A percentile compares a stretch with the other conserved stretches of the same genome.
Conservation (phyloP, 805 yeast species). For the Candida cerambycidarum region DNA sequence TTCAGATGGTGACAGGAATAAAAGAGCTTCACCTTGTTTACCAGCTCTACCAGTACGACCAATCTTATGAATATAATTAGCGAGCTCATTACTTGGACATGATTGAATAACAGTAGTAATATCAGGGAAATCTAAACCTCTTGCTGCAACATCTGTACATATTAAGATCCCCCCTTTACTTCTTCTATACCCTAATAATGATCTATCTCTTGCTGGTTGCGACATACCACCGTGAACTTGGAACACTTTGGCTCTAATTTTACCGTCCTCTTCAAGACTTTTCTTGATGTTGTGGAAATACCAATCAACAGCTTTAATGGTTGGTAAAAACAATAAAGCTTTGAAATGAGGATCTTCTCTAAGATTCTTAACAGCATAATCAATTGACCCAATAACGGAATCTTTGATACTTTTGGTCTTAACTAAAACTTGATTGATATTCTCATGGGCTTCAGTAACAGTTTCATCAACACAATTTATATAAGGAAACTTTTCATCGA, state of each 20-base stretch:
- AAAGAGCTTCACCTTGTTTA: constrained; percentile 65
- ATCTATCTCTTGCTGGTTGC: constrained; percentile 64
- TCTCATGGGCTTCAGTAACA: constrained; percentile 75
- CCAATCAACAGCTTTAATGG: constrained; percentile 66
- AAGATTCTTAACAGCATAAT: constrained; percentile 45
- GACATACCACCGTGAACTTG: constrained; percentile 70
- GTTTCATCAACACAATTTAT: constrained; percentile 74
- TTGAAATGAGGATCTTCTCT: constrained; percentile 52
- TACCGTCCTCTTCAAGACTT: constrained; percentile 10
- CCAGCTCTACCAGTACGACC: constrained; percentile 98
- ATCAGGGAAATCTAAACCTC: constrained; percentile 94
- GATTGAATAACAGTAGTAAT: constrained; percentile 84
- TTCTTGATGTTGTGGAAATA: constrained; percentile 30
- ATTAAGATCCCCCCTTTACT: constrained; percentile 58
- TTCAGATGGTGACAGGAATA: constrained; percentile 60
- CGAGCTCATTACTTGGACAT: constrained; percentile 68
- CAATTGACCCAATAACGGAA: constrained; percentile 53
- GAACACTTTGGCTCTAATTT: constrained; percentile 13
- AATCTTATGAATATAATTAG: constrained; percentile 88
- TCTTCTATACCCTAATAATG: constrained; percentile 54
- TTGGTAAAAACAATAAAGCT: constrained; percentile 81
- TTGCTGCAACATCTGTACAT: constrained; percentile 91
- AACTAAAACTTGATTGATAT: constrained; percentile 67
- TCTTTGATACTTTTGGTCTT: constrained; percentile 56
- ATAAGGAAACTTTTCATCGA: constrained; percentile 54